Evolutionary conservation across 2,329 filamentous ascomycete species (phyloP), one percentile per base, ranked within the genome.

Genomic region (Colletotrichum ledebouriae): DNA sequence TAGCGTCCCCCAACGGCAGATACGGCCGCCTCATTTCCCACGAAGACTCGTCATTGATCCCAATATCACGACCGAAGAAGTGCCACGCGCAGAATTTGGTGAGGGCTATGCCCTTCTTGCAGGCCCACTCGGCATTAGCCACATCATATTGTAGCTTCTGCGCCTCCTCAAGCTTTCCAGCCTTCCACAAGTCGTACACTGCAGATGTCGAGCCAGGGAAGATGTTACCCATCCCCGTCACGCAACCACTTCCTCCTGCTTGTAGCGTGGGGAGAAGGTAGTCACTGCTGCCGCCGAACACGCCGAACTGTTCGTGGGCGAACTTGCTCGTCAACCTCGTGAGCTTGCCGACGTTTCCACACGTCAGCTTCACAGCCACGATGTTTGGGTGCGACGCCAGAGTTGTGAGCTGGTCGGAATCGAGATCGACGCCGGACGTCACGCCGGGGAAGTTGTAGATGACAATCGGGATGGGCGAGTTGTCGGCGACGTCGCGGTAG

Each of bases 401-500:
- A 33, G 63, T 47, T 29, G 67, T 53, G 6, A 73, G 58, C 12
- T 70, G 59, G 9, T 73, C 73, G 1, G 73, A 74, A 61, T 72
- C 70, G 22, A 74, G 67, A 34, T 73, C 73, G 15, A 74, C 70
- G 3, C 73, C 72, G 0, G 72, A 69, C 1, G 71, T 70, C 5
- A 72, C 73, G 2, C 69, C 72, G 3, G 72, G 72, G 39, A 72
- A 74, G 60, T 74, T 73, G 72, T 73, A 74, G 34, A 74, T 66
- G 33, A 74, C 56, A 15, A 74, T 58, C 6, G 72, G 72, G 15
- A 74, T 59, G 10, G 72, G 72, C 7, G 85, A 87, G 6, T 74
- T 80, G 55, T 84, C 82, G n/a, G 88, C 88, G 12, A 90, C 87
- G 63, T 86, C 83, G 13, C 74, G 79, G 83, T 93, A 94, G 78